Percentiles rank a stretch among this genome's conserved stretches.
phyloP scores from a whole-genome alignment of 208 protist genomes.

The Naegleria gruberi region DNA sequence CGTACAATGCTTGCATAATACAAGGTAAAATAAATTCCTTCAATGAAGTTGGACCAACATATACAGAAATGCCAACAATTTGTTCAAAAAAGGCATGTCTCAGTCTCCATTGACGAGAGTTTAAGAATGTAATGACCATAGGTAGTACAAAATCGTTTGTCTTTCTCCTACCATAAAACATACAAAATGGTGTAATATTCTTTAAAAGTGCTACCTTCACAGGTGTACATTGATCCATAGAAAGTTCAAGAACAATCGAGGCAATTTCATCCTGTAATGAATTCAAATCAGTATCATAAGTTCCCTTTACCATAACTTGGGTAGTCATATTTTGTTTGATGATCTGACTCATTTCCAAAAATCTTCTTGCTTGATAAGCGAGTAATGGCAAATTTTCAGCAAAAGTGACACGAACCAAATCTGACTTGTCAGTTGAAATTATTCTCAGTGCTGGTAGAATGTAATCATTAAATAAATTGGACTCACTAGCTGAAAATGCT shows the following conservation, averaged over 20 bases:
- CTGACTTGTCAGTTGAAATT: conserved; percentile 25
- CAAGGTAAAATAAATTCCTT: conserved; percentile 21
- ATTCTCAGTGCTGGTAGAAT: conserved; percentile 50
- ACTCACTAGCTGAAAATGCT: conserved; percentile 36
- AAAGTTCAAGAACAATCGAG: background rate
- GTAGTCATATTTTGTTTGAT: background rate
- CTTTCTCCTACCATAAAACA: conserved; percentile 13
- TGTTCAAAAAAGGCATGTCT: conserved; percentile 21
- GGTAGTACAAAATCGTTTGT: background rate
- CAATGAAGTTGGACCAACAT: background rate
- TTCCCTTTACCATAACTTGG: background rate
- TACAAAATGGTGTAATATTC: background rate
- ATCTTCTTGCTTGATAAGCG: conserved; percentile 12
- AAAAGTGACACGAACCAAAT: conserved; percentile 10
- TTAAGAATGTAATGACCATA: conserved; percentile 8
- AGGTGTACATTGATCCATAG: background rate
- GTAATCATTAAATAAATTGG: conserved; percentile 52
- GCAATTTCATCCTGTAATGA: conserved; percentile 3
- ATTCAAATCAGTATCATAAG: background rate
- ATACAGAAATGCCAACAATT: background rate
- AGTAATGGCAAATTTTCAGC: conserved; percentile 13
- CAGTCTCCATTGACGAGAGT: background rate
- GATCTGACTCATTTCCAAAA: conserved; percentile 1
- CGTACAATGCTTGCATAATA: conserved; percentile 12
- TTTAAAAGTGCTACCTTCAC: conserved; percentile 7